Percentiles rank a stretch among this genome's conserved stretches.
These are phyloP conservation scores for Plasmodiophora brassicae DNA, from an alignment of 208 protist genomes.

Conservation along the genomic window DNA sequence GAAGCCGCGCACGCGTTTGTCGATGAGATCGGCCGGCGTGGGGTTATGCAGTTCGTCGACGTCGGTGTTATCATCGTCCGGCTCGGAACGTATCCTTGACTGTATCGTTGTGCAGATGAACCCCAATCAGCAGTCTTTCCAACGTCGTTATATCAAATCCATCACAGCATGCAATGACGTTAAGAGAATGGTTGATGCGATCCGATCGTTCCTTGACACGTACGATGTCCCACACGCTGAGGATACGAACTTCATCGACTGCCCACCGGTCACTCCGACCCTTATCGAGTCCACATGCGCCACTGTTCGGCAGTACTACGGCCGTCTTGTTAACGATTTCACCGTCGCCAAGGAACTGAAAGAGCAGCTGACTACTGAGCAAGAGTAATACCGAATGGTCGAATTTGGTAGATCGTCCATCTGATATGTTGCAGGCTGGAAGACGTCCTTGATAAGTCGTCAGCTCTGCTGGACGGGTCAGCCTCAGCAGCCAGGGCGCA, in stretches of 20 bases:
- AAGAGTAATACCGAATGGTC: neutral
- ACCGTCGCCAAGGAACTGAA: neutral
- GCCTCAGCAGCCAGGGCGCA: neutral
- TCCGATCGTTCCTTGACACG: neutral
- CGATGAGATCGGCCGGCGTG: neutral
- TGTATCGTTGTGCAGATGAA: neutral
- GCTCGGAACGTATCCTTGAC: no score
- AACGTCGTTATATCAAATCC: neutral
- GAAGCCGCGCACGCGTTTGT: constrained; percentile 2
- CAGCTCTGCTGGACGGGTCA: neutral
- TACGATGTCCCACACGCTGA: constrained; percentile 4
- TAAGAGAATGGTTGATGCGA: neutral
- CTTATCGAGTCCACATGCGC: neutral
- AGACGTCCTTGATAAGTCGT: neutral
- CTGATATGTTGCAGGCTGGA: neutral
- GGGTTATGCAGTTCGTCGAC: constrained; percentile 17
- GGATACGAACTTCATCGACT: constrained; percentile 21
- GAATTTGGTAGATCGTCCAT: neutral
- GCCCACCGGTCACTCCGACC: neutral
- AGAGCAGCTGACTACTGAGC: neutral
- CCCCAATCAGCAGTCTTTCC: neutral
- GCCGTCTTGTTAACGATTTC: constrained; percentile 17
- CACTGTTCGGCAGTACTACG: neutral
- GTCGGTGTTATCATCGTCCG: neutral
- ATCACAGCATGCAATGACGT: neutral